These are phyloP conservation scores for Leucoagaricus sp. DNA, from an alignment of 1,284 basidiomycete genomes.

Conservation along the genomic window DNA sequence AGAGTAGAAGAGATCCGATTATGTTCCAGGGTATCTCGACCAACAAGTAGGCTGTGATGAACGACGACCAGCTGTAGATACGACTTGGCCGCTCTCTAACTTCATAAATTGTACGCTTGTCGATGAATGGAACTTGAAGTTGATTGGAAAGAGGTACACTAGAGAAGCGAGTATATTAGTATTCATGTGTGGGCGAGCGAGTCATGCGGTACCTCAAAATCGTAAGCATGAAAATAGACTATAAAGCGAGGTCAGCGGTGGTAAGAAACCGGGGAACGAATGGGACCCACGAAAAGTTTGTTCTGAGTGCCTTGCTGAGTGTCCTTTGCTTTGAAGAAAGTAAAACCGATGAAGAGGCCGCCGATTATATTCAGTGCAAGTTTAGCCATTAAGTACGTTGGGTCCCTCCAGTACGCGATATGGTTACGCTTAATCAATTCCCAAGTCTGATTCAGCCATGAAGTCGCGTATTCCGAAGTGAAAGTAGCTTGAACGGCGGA, in stretches of 20 bases:
- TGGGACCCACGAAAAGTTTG: slow-evolving; percentile 63
- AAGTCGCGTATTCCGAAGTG: slow-evolving; percentile 52
- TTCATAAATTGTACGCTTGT: slow-evolving; percentile 63
- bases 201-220: slow-evolving; percentile 32
- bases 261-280: not conserved
- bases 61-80: slow-evolving; percentile 84
- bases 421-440: slow-evolving; percentile 42
- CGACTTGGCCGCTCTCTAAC: slow-evolving; percentile 74
- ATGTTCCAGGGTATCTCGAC: slow-evolving; percentile 72
- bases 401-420: slow-evolving; percentile 48
- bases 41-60: slow-evolving; percentile 63
- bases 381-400: slow-evolving; percentile 80
- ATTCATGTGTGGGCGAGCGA: not conserved
- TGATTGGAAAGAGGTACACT: slow-evolving; percentile 48
- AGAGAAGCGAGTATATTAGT: not conserved
- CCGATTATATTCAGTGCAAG: slow-evolving; percentile 55
- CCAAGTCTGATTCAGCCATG: slow-evolving; percentile 50
- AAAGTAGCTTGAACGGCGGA: slow-evolving; percentile 33
- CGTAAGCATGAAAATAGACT: slow-evolving; percentile 50
- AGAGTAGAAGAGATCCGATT: slow-evolving; percentile 56
- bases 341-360: slow-evolving; percentile 63
- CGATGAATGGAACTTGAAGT: slow-evolving; percentile 47
- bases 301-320: slow-evolving; percentile 78
- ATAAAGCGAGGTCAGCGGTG: not conserved
- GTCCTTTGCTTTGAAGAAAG: slow-evolving; percentile 67